A percentile compares a stretch with the other conserved stretches of the same genome.
Evolutionary conservation across 2,329 filamentous ascomycete species (phyloP).

Genomic region (Fusarium verrucosum): DNA sequence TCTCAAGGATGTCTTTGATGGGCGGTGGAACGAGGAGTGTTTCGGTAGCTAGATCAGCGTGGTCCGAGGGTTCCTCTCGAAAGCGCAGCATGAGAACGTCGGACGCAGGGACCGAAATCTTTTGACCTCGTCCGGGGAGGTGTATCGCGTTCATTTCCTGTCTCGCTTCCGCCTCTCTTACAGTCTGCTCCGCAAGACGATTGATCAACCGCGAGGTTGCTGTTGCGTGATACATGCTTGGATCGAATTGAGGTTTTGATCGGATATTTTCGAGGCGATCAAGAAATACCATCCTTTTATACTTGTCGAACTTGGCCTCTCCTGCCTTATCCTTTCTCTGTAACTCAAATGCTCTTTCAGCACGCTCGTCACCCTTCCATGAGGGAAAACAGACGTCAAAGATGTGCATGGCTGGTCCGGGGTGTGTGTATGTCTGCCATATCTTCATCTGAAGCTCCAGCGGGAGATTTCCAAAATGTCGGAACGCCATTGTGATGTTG

Average conservation of each 20-base stretch:
- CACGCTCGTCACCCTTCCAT: slow-evolving; percentile 22
- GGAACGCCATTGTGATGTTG: slow-evolving; percentile 34
- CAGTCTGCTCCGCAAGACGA: slow-evolving; percentile 16
- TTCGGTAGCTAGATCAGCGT: slow-evolving; percentile 11
- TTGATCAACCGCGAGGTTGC: slow-evolving; percentile 13
- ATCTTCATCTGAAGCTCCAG: slow-evolving; percentile 40
- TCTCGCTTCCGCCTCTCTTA: background rate
- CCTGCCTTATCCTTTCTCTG: background rate
- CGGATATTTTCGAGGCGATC: slow-evolving; percentile 21
- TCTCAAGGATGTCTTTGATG: slow-evolving; percentile 42
- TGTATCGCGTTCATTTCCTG: slow-evolving; percentile 33
- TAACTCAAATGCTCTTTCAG: slow-evolving; percentile 24
- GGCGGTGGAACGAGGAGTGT: slow-evolving; percentile 31
- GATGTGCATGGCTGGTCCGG: slow-evolving; percentile 42
- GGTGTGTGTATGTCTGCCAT: slow-evolving; percentile 31
- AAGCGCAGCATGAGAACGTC: slow-evolving; percentile 47
- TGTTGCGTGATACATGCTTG: slow-evolving; percentile 32
- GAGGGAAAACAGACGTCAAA: slow-evolving; percentile 45
- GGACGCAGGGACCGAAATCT: slow-evolving; percentile 35
- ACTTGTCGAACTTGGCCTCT: slow-evolving; percentile 7
- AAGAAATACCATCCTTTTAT: slow-evolving; percentile 35
- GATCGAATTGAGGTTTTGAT: slow-evolving; percentile 1
- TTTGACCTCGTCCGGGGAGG: slow-evolving; percentile 41
- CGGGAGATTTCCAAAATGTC: slow-evolving; percentile 33
- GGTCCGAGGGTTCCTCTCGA: slow-evolving; percentile 22